Base-by-base conservation (phyloP, 2,329 filamentous ascomycete species). In the Huntiella savannae region DNA sequence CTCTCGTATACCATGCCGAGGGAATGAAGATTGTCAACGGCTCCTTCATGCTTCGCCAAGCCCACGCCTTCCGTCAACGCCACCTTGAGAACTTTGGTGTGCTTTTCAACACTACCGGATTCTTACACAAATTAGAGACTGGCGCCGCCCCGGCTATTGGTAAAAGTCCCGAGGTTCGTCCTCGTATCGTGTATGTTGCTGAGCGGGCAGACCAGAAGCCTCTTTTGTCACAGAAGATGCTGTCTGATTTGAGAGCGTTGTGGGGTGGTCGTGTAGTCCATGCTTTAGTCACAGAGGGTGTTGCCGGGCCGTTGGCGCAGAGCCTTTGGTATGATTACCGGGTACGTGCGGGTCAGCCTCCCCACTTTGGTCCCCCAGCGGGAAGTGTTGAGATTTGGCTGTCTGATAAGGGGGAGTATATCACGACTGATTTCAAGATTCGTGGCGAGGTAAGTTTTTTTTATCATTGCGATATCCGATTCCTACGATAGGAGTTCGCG, bases 301-400 rank as follows among this genome's bases (percentile, higher is more conserved):
- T 96, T n/a, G 88, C 87, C 2, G 91, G 91, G 34, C 80, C 87
- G 1, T 74, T 93, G n/a, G 68, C 80, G 1, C 88, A 96, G 63
- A 93, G 83, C 5, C 78, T 83, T 51, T 70, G 87, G 35, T 92
- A 83, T 57, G 88, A 96, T 59, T 96, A 96, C 60, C 69, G 88
- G 53, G 68, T 70, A 51, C 63, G 61, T 34, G 60, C 59, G 36
- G 54, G 52, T 44, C 52, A 55, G 43, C 55, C 58, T 52, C 66
- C 68, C 8, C 86, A 93, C 59, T 94, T 96, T 56, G 91, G 91
- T 3, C 69, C 80, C 7, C 87, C 88, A 2, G 58, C 91, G 36
- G 83, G 80, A 52, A 80, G 77, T 54, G 71, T 88, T 1, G 88
- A 96, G 63, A 60, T 95, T 35, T 72, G 82, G 55, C 59, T 94